A percentile compares a stretch with the other conserved stretches of the same genome.
These are phyloP conservation scores for Aspergillus unguis DNA, from an alignment of 2,329 filamentous ascomycete genomes.

Conservation along the genomic window DNA sequence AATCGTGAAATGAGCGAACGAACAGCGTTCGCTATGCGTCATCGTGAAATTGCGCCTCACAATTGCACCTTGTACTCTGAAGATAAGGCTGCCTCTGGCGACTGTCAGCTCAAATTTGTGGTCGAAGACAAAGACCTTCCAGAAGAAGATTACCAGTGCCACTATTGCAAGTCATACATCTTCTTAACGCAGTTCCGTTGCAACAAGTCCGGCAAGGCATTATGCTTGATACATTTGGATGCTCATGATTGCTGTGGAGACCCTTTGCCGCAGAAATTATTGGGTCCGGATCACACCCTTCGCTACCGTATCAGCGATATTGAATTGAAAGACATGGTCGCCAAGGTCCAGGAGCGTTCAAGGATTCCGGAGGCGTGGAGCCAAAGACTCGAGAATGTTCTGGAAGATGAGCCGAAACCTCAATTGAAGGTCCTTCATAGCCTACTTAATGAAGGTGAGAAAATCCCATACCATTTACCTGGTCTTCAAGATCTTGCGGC, in stretches of 20 bases:
- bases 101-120: conserved; percentile 61
- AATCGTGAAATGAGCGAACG: conserved; percentile 69
- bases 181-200: conserved; percentile 91
- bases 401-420: conserved; percentile 80
- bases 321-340: conserved; percentile 61
- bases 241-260: conserved; percentile 74
- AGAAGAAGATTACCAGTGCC: conserved; percentile 91
- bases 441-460: conserved; percentile 88
- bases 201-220: conserved; percentile 70
- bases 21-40: conserved; percentile 64
- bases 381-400: conserved; percentile 78
- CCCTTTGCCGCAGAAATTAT: conserved; percentile 63
- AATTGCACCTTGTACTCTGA: conserved; percentile 53
- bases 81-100: conserved; percentile 40
- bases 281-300: conserved; percentile 68
- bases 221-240: conserved; percentile 81
- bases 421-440: conserved; percentile 81
- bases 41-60: conserved; percentile 56
- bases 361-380: conserved; percentile 83
- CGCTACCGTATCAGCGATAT: conserved; percentile 74
- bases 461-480: conserved; percentile 84
- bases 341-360: conserved; percentile 82
- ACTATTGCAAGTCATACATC: conserved; percentile 85
- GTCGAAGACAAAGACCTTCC: conserved; percentile 70
- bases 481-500: conserved; percentile 76